A percentile compares a stretch with the other conserved stretches of the same genome.
Conservation (phyloP, 176 grass and related monocot species). For the Panicum miliaceum region DNA sequence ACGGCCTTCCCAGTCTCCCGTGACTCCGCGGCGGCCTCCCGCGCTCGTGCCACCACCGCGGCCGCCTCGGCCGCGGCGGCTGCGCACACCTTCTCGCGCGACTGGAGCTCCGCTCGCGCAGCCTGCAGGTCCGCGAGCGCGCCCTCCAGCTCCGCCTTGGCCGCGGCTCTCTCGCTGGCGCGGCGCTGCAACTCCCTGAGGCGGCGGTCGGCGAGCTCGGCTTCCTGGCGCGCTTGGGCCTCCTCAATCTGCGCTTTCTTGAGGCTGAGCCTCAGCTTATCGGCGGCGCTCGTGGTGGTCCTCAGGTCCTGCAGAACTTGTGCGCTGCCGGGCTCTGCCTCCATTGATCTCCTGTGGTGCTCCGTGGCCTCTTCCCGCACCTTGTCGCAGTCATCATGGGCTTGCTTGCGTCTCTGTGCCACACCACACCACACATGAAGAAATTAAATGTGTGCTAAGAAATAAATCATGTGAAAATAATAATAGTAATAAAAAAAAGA, state of each 20-base stretch:
- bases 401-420: slow-evolving; percentile 47
- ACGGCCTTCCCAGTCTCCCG: slow-evolving; percentile 42
- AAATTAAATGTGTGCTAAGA: neutral
- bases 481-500: too few relatives aligned
- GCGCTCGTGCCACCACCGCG: slow-evolving; percentile 25
- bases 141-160: slow-evolving; percentile 53
- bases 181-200: slow-evolving; percentile 52
- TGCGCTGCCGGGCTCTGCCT: slow-evolving; percentile 41
- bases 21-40: slow-evolving; percentile 28
- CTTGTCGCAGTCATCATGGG: slow-evolving; percentile 57
- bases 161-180: slow-evolving; percentile 35
- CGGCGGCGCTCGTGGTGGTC: slow-evolving; percentile 26
- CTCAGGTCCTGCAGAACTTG: slow-evolving; percentile 48
- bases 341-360: slow-evolving; percentile 44
- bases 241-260: slow-evolving; percentile 47
- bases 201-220: slow-evolving; percentile 61
- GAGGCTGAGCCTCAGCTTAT: slow-evolving; percentile 58
- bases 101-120: slow-evolving; percentile 54
- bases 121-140: slow-evolving; percentile 51
- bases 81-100: slow-evolving; percentile 47
- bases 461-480: neutral
- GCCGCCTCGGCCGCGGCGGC: slow-evolving; percentile 48
- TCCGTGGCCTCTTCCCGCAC: slow-evolving; percentile 40
- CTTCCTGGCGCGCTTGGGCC: slow-evolving; percentile 58
- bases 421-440: neutral